These are phyloP conservation scores for Rhodotorula babjevae DNA, from an alignment of 768 basidiomycete species.

Conservation along the genomic window DNA sequence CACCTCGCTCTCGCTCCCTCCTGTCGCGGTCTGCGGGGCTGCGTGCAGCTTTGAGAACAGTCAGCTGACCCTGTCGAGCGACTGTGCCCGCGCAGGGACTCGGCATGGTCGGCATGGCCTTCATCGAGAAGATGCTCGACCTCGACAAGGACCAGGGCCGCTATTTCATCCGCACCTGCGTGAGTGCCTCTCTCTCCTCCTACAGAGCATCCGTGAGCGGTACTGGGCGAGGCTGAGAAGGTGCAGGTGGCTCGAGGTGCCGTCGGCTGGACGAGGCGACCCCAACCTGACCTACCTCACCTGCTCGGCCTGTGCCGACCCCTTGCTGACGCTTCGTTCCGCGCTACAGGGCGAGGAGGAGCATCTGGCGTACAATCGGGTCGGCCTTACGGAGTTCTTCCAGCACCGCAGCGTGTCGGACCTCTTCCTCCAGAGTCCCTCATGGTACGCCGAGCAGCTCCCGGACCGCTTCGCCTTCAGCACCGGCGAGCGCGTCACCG, in stretches of 20 bases:
- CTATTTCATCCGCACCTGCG: conserved; percentile 58
- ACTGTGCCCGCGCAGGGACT: not conserved
- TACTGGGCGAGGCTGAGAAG: too few species aligned
- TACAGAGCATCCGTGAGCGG: too few species aligned
- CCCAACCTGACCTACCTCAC: too few species aligned
- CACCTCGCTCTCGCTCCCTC: too few species aligned
- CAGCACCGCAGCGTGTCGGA: conserved; percentile 59
- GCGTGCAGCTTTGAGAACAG: too few species aligned
- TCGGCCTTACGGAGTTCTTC: conserved; percentile 55
- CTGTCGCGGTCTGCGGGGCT: too few species aligned
- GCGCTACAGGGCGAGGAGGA: conserved; percentile 53
- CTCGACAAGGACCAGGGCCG: conserved; percentile 53
- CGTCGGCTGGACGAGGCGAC: too few species aligned
- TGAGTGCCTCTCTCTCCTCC: conserved; percentile 28
- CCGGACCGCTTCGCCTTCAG: conserved; percentile 58
- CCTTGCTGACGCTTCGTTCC: too few species aligned
- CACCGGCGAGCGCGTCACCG: conserved; percentile 50
- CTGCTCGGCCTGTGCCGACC: too few species aligned
- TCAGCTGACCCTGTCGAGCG: too few species aligned
- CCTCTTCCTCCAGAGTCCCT: conserved; percentile 58
- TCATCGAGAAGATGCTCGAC: conserved; percentile 65
- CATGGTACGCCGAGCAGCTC: conserved; percentile 49
- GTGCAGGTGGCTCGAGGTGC: too few species aligned
- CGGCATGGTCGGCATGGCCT: conserved; percentile 62
- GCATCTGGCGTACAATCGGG: conserved; percentile 43